A percentile compares a stretch with the other conserved stretches of the same genome.
Evolutionary conservation across 2,329 filamentous ascomycete species (phyloP).

Genomic region (Lecanosticta acicola): DNA sequence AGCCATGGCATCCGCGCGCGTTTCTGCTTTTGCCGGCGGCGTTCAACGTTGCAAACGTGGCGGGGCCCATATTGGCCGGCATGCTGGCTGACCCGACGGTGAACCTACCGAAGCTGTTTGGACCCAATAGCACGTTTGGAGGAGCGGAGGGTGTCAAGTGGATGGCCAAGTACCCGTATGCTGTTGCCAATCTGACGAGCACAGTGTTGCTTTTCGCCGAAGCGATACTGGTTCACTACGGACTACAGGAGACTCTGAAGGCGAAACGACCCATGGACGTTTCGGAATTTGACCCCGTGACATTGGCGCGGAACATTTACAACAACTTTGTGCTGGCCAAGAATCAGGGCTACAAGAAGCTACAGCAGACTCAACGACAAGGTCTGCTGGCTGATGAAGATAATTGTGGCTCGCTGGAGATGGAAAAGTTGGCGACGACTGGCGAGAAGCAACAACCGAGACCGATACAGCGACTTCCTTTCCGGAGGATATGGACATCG

Average conservation of each 20-base stretch:
- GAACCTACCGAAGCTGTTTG: conserved; percentile 54
- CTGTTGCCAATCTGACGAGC: conserved; percentile 58
- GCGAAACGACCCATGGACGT: conserved; percentile 26
- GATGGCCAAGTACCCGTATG: conserved; percentile 59
- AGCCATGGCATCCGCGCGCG: conserved; percentile 38
- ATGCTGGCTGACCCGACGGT: conserved; percentile 56
- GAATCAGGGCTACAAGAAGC: conserved; percentile 25
- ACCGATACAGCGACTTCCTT: conserved; percentile 41
- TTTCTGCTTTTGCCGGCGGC: conserved; percentile 38
- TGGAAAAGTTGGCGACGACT: conserved; percentile 34
- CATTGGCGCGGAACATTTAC: conserved; percentile 17
- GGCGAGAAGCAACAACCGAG: conserved; percentile 28
- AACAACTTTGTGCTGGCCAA: conserved; percentile 19
- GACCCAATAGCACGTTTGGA: conserved; percentile 50
- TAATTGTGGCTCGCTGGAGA: conserved; percentile 26
- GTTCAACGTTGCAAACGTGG: conserved; percentile 39
- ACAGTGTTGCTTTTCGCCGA: conserved; percentile 51
- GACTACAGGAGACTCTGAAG: conserved; percentile 52
- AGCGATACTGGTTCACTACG: conserved; percentile 51
- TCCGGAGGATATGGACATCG: conserved; percentile 48
- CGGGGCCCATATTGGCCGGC: conserved; percentile 53
- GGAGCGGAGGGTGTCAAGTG: conserved; percentile 52
- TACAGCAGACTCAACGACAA: conserved; percentile 27
- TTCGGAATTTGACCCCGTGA: conserved; percentile 24
- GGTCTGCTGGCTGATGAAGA: conserved; percentile 29